Percentiles rank a stretch among this genome's conserved stretches.
These are phyloP conservation scores for Diplodia scrobiculata DNA, from an alignment of 2,329 filamentous ascomycete species.

Conservation along the genomic window DNA sequence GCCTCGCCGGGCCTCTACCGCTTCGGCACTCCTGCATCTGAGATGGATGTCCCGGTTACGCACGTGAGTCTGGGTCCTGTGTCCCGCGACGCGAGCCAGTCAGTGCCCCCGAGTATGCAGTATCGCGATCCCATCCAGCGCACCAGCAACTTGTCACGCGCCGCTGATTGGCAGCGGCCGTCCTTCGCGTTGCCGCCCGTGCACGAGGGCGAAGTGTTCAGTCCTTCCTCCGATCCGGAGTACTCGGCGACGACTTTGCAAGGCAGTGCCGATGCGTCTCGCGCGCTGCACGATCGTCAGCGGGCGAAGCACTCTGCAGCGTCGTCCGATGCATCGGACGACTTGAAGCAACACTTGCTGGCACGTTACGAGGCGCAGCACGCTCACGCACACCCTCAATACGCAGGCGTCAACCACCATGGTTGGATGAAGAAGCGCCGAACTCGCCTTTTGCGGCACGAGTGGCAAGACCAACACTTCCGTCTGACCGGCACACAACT, in stretches of 20 bases:
- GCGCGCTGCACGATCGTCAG: constrained; percentile 25
- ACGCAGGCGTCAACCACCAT: constrained; percentile 65
- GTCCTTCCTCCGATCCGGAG: constrained; percentile 39
- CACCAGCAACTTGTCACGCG: constrained; percentile 47
- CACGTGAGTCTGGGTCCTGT: constrained; percentile 70
- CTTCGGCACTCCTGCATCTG: constrained; percentile 83
- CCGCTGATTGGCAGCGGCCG: constrained; percentile 58
- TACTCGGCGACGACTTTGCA: constrained; percentile 32
- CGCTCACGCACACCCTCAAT: constrained; percentile 31
- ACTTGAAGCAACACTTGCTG: constrained; percentile 27
- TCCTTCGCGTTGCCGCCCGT: constrained; percentile 72
- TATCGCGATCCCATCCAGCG: constrained; percentile 61
- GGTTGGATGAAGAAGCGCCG: constrained; percentile 95
- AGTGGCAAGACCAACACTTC: constrained; percentile 92
- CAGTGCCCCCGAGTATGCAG: constrained; percentile 90
- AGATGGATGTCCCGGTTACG: constrained; percentile 82
- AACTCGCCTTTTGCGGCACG: constrained; percentile 82
- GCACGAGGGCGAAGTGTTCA: constrained; percentile 62
- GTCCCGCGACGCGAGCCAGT: constrained; percentile 78
- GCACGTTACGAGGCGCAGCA: constrained; percentile 39
- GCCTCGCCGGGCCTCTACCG: constrained; percentile 67
- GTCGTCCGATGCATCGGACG: constrained; percentile 22
- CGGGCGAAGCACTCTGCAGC: constrained; percentile 7
- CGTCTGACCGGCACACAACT: constrained; percentile 66
- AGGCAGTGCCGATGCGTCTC: constrained; percentile 27